phyloP scores from a whole-genome alignment of 495 filamentous ascomycete species.

The Penicillium maclennaniae region DNA sequence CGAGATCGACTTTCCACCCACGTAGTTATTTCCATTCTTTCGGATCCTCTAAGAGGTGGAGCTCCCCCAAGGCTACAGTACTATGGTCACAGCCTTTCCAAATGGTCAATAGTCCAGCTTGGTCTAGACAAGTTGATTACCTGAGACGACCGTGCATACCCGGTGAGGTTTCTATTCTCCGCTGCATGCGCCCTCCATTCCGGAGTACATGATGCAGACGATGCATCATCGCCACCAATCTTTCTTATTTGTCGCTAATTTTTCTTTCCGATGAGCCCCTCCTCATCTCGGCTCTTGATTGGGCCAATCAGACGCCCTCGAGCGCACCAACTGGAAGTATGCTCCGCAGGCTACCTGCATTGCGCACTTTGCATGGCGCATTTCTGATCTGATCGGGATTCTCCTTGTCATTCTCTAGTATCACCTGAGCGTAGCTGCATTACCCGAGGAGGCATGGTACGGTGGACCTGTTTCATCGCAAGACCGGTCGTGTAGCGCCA shows the following conservation, averaged over 20 bases:
- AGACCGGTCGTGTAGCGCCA: constrained; percentile 10
- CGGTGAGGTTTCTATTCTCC: constrained; percentile 20
- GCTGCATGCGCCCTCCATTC: constrained; percentile 21
- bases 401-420: constrained; percentile 12
- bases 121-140: constrained; percentile 7
- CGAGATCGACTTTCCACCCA: not conserved
- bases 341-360: constrained; percentile 17
- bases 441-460: constrained; percentile 10
- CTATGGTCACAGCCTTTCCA: constrained; percentile 8
- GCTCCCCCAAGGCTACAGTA: not conserved
- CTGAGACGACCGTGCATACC: constrained; percentile 19
- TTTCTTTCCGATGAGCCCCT: constrained; percentile 19
- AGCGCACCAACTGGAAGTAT: constrained; percentile 7
- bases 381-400: constrained; percentile 3
- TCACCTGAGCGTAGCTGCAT: constrained; percentile 18
- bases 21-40: not conserved
- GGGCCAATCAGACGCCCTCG: constrained; percentile 3
- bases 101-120: not conserved
- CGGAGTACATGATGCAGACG: constrained; percentile 33
- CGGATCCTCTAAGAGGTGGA: not conserved
- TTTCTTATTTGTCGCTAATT: constrained; percentile 2
- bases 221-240: constrained; percentile 30
- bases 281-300: constrained; percentile 6
- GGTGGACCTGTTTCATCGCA: constrained; percentile 28
- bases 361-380: not conserved